Percentiles rank a stretch among this genome's conserved stretches.
phyloP scores from a whole-genome alignment of 306 rosid species.

The Morella rubra region DNA sequence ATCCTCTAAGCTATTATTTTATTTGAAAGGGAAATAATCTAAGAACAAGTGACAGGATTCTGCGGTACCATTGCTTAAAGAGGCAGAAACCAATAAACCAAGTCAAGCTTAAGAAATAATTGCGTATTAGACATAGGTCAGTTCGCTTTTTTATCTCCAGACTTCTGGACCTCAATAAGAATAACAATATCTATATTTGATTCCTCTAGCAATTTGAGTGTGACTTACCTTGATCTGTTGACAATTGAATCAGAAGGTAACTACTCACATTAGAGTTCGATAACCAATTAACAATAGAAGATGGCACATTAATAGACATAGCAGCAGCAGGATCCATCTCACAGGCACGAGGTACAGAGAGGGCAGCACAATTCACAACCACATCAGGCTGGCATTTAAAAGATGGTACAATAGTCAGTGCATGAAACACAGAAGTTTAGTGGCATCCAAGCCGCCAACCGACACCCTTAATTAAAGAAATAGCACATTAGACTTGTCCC shows the following conservation, averaged over 20 bases:
- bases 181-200: background rate
- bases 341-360: conserved; percentile 84
- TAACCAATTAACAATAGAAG: conserved; percentile 75
- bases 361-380: conserved; percentile 86
- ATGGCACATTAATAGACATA: conserved; percentile 75
- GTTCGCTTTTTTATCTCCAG: background rate
- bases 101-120: background rate
- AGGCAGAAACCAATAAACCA: background rate
- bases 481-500: background rate
- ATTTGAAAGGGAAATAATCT: background rate
- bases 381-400: conserved; percentile 72
- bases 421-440: background rate
- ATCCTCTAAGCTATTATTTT: background rate
- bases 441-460: background rate
- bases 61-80: background rate
- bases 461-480: background rate
- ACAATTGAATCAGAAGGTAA: conserved; percentile 70
- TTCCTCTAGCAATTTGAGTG: conserved; percentile 6
- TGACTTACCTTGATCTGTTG: conserved; percentile 87
- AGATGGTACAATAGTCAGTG: conserved; percentile 35
- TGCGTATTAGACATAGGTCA: background rate
- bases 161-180: background rate
- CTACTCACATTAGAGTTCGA: conserved; percentile 48
- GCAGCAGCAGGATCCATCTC: conserved; percentile 76
- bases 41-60: background rate